Evolutionary conservation across 331 rosid species (phyloP).

Genomic region (Quercus tomentella): DNA sequence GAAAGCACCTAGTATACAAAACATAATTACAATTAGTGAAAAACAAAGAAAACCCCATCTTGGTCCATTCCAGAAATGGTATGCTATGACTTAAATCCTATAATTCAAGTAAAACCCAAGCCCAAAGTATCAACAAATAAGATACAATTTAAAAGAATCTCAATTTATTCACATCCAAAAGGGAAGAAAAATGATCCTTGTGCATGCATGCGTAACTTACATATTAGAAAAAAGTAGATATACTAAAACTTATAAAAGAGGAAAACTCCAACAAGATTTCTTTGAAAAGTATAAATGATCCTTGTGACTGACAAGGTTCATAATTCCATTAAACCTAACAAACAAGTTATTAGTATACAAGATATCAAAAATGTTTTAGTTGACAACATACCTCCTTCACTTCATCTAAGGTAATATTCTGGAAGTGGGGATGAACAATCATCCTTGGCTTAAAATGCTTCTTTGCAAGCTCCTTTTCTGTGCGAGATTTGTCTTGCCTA

Average conservation of each 20-base stretch:
- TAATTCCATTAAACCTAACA: too few relatives aligned
- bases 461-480: constrained; percentile 87
- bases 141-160: background rate
- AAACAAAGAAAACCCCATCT: background rate
- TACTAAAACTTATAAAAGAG: too few relatives aligned
- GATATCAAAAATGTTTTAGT: background rate
- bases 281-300: too few relatives aligned
- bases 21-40: background rate
- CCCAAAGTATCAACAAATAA: background rate
- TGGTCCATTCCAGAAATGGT: background rate
- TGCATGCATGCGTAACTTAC: too few relatives aligned
- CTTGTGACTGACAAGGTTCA: too few relatives aligned
- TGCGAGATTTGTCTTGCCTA: constrained; percentile 77
- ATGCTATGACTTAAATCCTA: background rate
- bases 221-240: too few relatives aligned
- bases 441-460: constrained; percentile 95
- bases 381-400: constrained; percentile 76
- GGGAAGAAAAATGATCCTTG: background rate
- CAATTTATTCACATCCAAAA: background rate
- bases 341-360: background rate
- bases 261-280: too few relatives aligned
- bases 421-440: constrained; percentile 99
- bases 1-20: background rate
- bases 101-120: background rate
- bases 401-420: constrained; percentile 91